Conservation (phyloP, 2,329 filamentous ascomycete genomes). For the Zarea fungicola region DNA sequence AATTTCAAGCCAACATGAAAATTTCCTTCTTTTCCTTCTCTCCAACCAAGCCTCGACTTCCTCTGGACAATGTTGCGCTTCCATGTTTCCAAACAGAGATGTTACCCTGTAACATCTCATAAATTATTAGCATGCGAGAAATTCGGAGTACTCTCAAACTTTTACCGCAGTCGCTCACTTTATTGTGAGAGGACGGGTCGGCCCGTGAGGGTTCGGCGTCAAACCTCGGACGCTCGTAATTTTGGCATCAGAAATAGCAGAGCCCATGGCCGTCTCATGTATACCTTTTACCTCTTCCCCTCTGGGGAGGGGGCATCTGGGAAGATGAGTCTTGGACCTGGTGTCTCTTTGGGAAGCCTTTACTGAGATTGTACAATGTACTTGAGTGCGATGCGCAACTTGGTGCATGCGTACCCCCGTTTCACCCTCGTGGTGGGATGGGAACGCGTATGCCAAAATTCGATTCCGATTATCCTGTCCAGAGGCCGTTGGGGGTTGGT, state of each 20-base stretch:
- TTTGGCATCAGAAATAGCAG: slow-evolving; percentile 86
- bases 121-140: slow-evolving; percentile 13
- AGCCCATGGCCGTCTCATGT: slow-evolving; percentile 30
- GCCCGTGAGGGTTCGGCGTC: slow-evolving; percentile 78
- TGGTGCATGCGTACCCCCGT: slow-evolving; percentile 35
- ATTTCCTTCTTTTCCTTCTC: slow-evolving; percentile 8
- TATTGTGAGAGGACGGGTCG: slow-evolving; percentile 45
- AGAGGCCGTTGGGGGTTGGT: slow-evolving; percentile 50
- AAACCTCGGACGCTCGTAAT: slow-evolving; percentile 68
- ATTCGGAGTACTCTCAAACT: slow-evolving; percentile 89
- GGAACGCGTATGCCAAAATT: slow-evolving; percentile 46
- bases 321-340: slow-evolving; percentile 18
- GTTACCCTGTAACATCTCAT: slow-evolving; percentile 8
- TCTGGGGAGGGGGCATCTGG: slow-evolving; percentile 24
- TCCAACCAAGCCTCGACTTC: slow-evolving; percentile 16
- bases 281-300: slow-evolving; percentile 12
- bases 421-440: not conserved
- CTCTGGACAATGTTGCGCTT: slow-evolving; percentile 19
- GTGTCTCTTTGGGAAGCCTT: slow-evolving; percentile 73
- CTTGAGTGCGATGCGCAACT: slow-evolving; percentile 90
- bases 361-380: slow-evolving; percentile 81
- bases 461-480: slow-evolving; percentile 80
- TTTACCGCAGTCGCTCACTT: slow-evolving; percentile 37
- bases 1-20: slow-evolving; percentile 6
- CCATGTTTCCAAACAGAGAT: slow-evolving; percentile 19